A percentile compares a stretch with the other conserved stretches of the same genome.
phyloP scores from a whole-genome alignment of 2,329 filamentous ascomycete species.

The Trichoderma sp. region DNA sequence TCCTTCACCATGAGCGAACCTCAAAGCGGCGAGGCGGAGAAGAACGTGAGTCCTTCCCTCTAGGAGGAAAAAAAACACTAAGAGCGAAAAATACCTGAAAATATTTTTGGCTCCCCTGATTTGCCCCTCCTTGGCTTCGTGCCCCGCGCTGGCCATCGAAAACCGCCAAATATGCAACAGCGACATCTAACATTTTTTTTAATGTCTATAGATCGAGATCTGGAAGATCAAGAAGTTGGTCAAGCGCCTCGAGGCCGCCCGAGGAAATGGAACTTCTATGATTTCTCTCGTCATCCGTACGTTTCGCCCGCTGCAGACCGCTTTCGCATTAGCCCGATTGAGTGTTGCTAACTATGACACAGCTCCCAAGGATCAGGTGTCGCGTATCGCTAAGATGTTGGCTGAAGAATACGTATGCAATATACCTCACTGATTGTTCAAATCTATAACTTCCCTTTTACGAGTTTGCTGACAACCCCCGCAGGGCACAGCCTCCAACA shows the following conservation, averaged over 20 bases:
- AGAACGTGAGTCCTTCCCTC: constrained; percentile 67
- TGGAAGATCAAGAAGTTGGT: constrained; percentile 99
- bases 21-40: constrained; percentile 92
- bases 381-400: constrained; percentile 97
- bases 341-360: constrained; percentile 30
- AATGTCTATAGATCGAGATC: constrained; percentile 65
- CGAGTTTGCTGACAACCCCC: constrained; percentile 32
- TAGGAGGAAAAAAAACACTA: background rate
- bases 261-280: constrained; percentile 99
- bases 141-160: constrained; percentile 39
- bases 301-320: constrained; percentile 41
- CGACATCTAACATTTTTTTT: constrained; percentile 22
- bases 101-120: constrained; percentile 31
- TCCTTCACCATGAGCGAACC: constrained; percentile 78
- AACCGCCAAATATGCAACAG: constrained; percentile 9
- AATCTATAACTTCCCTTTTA: background rate
- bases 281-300: constrained; percentile 98
- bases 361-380: constrained; percentile 98
- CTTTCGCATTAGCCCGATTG: constrained; percentile 10
- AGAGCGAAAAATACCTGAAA: constrained; percentile 25
- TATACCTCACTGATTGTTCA: background rate
- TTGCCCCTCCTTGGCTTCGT: constrained; percentile 36
- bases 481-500: constrained; percentile 96
- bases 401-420: constrained; percentile 94
- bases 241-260: constrained; percentile 94